Conservation (phyloP, 805 yeast species). For the Scheffersomyces spartinae region DNA sequence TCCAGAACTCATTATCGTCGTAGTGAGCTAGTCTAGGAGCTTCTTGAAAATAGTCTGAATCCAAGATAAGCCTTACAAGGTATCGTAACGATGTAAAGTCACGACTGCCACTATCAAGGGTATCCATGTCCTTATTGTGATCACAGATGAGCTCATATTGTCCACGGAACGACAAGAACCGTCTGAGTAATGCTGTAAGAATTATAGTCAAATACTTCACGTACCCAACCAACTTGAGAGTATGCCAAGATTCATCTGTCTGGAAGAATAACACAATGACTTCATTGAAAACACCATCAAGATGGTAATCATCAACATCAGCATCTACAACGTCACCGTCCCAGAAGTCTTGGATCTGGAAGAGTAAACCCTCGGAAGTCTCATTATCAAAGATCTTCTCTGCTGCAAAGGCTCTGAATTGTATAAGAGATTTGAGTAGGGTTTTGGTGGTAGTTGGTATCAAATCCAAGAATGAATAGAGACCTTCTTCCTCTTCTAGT, state of each 20-base stretch:
- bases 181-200: too few species aligned
- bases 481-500: slow-evolving; percentile 22
- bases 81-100: too few species aligned
- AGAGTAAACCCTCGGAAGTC: too few species aligned
- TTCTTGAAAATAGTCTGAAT: too few species aligned
- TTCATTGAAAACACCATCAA: slow-evolving; percentile 28
- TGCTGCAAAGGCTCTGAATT: slow-evolving; percentile 20
- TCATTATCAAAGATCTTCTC: too few species aligned
- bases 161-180: too few species aligned
- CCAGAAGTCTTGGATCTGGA: slow-evolving; percentile 16
- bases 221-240: slow-evolving; percentile 20
- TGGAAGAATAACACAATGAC: slow-evolving; percentile 29
- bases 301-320: slow-evolving; percentile 3
- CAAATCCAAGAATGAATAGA: slow-evolving; percentile 12
- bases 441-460: slow-evolving; percentile 18
- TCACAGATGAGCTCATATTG: too few species aligned
- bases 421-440: slow-evolving; percentile 32
- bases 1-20: slow-evolving; percentile 1
- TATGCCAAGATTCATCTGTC: slow-evolving; percentile 31
- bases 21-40: too few species aligned
- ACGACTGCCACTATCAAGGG: too few species aligned
- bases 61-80: too few species aligned
- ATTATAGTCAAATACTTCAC: slow-evolving; percentile 15
- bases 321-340: slow-evolving; percentile 7
- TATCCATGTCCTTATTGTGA: too few species aligned